phyloP scores from a whole-genome alignment of 2,329 filamentous ascomycete genomes.

The Aspergillus sp. region DNA sequence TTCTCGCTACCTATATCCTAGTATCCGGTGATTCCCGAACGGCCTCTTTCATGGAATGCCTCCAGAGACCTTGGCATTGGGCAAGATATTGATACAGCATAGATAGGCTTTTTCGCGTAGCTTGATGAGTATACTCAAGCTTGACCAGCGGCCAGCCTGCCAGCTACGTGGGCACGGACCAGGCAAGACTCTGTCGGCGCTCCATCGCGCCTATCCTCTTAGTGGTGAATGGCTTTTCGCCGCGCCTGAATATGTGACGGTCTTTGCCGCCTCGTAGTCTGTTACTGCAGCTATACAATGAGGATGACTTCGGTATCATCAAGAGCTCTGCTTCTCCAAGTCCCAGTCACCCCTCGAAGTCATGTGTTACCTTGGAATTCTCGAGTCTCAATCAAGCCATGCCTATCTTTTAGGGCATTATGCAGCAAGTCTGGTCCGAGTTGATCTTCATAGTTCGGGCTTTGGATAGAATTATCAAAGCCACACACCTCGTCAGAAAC shows the following conservation, averaged over 20 bases:
- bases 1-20: background rate
- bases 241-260: background rate
- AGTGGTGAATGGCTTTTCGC: background rate
- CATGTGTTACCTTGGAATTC: background rate
- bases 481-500: background rate
- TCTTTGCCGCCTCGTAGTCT: background rate
- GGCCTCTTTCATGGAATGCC: background rate
- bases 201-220: background rate
- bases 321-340: background rate
- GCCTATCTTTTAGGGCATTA: background rate
- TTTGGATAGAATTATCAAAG: background rate
- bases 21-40: background rate
- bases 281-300: background rate
- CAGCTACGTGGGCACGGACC: background rate
- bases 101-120: background rate
- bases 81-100: background rate
- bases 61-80: background rate
- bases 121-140: background rate
- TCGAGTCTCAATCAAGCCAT: background rate
- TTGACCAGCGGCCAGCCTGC: constrained; percentile 1
- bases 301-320: background rate
- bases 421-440: background rate
- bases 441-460: background rate
- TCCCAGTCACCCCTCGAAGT: background rate
- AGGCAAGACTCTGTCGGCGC: background rate